Base-by-base conservation (phyloP, 2,329 filamentous ascomycete species). In the Fusarium sp. region DNA sequence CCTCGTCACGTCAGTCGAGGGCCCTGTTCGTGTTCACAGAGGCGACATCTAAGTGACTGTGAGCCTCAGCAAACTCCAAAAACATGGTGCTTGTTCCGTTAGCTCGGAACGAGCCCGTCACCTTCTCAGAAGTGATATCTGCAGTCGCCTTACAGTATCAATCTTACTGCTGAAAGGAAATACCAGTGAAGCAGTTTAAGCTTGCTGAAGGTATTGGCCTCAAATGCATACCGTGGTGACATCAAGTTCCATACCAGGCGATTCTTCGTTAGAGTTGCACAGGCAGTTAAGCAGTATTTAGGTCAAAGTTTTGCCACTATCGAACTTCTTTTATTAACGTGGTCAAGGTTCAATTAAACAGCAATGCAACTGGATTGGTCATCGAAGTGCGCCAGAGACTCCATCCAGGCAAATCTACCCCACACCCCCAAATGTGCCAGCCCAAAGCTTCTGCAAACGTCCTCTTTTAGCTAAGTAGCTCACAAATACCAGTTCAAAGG, bases 1-100 rank as follows among this genome's bases (percentile, higher is more conserved):
- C 37, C 45, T 58, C 57, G 58, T 64, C 66, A 71, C 67, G 46
- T 52, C 57, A 72, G 67, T 64, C 67, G 57, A 49, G 44, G 59
- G 57, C 55, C 63, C 44, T 67, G 66, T 26, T 42, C 64, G 15
- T 35, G 20, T 35, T 35, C 38, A 33, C 27, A 46, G 7, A 32
- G 44, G 64, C 30, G 38, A 60, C 64, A 50, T 40, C 48, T 30
- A 49, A 60, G 50, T 56, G 15, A 38, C 57, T 38, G 44, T 44
- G 64, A 72, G 49, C 56, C 56, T 72, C 60, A 65, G 46, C 45
- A 41, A 69, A 48, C 23, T 64, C 33, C n/a, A n/a, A 55, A 40
- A 20, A 53, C 38, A 42, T 50, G 38, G 27, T 61, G 49, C 27
- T 53, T 70, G 26, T 65, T 50, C 41, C 12, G 49, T 67, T 67